Evolutionary conservation across 805 yeast genomes (phyloP), one percentile per base, ranked within the genome.

Genomic region (Jamesozyma jinghongensis): DNA sequence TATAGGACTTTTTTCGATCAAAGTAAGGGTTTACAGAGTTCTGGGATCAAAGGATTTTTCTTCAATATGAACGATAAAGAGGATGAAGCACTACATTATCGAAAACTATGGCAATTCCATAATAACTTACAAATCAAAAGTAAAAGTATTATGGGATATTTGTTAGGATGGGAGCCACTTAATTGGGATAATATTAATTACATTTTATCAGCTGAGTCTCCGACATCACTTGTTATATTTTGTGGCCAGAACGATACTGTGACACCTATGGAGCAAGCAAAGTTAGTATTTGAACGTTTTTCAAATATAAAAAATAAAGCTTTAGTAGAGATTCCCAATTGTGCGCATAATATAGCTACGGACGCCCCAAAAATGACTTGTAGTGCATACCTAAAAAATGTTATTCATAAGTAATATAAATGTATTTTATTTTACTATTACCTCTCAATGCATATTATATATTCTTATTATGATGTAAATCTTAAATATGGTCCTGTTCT

Each of bases 1-100:
- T 58, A 57, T 38, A 51, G 64, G 38, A 41, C 33, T 4, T 42
- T 46, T 40, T 55, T 57, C 33, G 64, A 59, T 37, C 64, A 59
- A 41, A 43, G 44, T 20, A 56, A 49, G 32, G 64, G 64, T 8
- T 40, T 59, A 12, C 20, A 49, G 30, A 58, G 63, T 37, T 53
- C 60, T 3, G 64, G 64, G 1, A 59, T 59, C 13, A 42, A 39
- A 25, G 46, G 44, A 19, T 59, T 56, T 40, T 57, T 56, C 27
- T 45, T 48, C 40, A 43, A 49, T 17, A 33, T 19, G 6, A 46
- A 47, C 34, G 43, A 44, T 22, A 14, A 29, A 7, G 28, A 40
- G 2, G 36, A 41, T 11, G 38, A 43, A 8, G 22, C n/a, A 14
- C 16, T 33, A 7, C 30, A 34, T n/a, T 59, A 58, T 33, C 40